These are phyloP conservation scores for Penicillium expansum DNA, from an alignment of 2,329 filamentous ascomycete genomes.

Conservation along the genomic window DNA sequence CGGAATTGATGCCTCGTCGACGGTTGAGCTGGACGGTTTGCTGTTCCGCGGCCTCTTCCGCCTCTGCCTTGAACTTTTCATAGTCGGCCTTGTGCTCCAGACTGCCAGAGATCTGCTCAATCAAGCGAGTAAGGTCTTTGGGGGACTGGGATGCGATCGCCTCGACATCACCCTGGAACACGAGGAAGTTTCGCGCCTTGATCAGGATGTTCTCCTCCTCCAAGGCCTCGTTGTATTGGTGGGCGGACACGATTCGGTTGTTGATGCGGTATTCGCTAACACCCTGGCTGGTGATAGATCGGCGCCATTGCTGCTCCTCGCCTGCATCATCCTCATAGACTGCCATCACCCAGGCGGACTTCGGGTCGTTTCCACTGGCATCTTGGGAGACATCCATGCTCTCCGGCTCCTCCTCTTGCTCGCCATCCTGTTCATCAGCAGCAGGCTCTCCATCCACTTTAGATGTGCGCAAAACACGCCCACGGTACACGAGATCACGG, in stretches of 20 bases:
- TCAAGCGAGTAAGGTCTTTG: conserved; percentile 85
- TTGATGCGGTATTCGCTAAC: conserved; percentile 97
- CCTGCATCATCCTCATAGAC: conserved; percentile 97
- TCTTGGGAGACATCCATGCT: conserved; percentile 60
- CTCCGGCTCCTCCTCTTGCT: conserved; percentile 60
- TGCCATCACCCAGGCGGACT: conserved; percentile 97
- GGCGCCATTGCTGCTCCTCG: conserved; percentile 93
- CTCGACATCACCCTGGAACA: conserved; percentile 98
- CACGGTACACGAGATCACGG: conserved; percentile 92
- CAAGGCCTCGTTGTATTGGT: conserved; percentile 88
- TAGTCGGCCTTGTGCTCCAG: conserved; percentile 93
- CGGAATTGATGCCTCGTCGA: conserved; percentile 90
- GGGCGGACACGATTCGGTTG: conserved; percentile 79
- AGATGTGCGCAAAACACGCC: conserved; percentile 84
- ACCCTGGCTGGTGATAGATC: conserved; percentile 82
- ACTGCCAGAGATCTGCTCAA: conserved; percentile 97
- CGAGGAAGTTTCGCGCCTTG: conserved; percentile 95
- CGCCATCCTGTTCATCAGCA: conserved; percentile 60
- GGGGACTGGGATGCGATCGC: conserved; percentile 94
- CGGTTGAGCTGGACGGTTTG: conserved; percentile 85
- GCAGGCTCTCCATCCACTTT: conserved; percentile 78
- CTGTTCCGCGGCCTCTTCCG: conserved; percentile 82
- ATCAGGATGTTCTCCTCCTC: conserved; percentile 96
- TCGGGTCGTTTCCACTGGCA: conserved; percentile 69
- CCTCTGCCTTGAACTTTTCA: conserved; percentile 80